Base-by-base conservation (phyloP, 768 basidiomycete species). In the Porphyrellus cyaneotinctus region DNA sequence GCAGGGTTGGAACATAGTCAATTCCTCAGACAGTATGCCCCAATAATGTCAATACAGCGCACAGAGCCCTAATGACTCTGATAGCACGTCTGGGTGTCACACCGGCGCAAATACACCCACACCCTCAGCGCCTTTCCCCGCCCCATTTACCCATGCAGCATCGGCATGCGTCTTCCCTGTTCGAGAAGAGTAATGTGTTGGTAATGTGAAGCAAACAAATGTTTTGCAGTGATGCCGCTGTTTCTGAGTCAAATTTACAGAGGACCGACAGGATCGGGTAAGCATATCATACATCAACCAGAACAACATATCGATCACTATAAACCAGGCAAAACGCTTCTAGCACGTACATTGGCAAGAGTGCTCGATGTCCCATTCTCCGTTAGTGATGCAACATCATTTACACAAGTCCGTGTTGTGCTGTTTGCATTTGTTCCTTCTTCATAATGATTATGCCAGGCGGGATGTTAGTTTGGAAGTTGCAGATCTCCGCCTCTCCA, bases 111-210 rank as follows among this genome's bases (percentile, higher is more conserved):
- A 66, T 91, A 51, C 79, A 79, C 50, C 89, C 89, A 13, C 74
- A 86, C 58, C 79, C 76, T 5, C 64, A 71, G 43, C 74, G 76
- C 9, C 44, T 65, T 55, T 58, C 57, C 33, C 69, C 71, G 18
- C 61, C 70, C n/a, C 61, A 71, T 47, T 45, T 66, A 20, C 61
- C 78, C 7, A 66, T 78, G 20, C 71, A 66, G 35, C 61, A 74
- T 44, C 78, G 71, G n/a, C 74, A 76, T 41, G 68, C 72, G 9
- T 61, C 72, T 14, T 80, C 86, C 20, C 64, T 83, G 23, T 90
- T 95, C 48, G 95, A 98, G 76, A 98, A 98, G 78, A 94, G 91
- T 61, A 98, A 98, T 65, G 91, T 97, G 4, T 73, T 98, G 38
- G 85, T 97, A 53, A 79, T 98, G 93, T 94, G 65, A 60, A 50